phyloP scores from a whole-genome alignment of 345 rosid genomes.

The Erodium maritimum region DNA sequence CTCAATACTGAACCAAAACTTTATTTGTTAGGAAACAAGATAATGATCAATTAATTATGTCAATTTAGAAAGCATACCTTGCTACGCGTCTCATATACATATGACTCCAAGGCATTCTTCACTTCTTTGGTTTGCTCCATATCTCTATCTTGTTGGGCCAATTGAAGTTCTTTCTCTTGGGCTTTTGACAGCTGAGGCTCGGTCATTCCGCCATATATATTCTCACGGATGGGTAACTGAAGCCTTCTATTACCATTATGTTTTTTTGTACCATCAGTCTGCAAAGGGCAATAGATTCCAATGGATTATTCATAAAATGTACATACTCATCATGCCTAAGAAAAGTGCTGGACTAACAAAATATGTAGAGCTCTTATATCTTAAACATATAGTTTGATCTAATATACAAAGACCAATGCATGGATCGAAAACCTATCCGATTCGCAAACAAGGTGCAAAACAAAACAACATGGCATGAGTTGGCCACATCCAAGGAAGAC shows the following conservation, averaged over 20 bases:
- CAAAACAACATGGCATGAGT: too few relatives aligned
- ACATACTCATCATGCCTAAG: too few relatives aligned
- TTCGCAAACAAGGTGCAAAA: too few relatives aligned
- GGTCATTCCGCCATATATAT: conserved; percentile 31
- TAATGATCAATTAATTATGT: background rate
- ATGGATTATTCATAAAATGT: background rate
- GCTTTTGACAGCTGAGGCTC: conserved; percentile 31
- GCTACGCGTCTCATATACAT: conserved; percentile 49
- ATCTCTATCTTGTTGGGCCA: conserved; percentile 36
- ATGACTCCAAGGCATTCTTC: conserved; percentile 52
- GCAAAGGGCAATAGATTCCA: conserved; percentile 7
- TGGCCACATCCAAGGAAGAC: too few relatives aligned
- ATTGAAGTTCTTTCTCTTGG: conserved; percentile 32
- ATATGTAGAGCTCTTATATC: too few relatives aligned
- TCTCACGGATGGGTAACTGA: conserved; percentile 33
- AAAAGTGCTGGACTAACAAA: too few relatives aligned
- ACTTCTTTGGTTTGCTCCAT: conserved; percentile 43
- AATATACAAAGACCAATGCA: too few relatives aligned
- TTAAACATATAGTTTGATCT: too few relatives aligned
- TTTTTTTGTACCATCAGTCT: conserved; percentile 21
- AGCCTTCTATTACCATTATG: conserved; percentile 25
- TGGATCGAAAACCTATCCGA: too few relatives aligned
- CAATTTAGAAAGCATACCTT: conserved; percentile 20
- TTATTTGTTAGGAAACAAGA: too few relatives aligned
- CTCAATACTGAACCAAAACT: too few relatives aligned